Evolutionary conservation across 495 filamentous ascomycete species (phyloP), one percentile per base, ranked within the genome.

Genomic region (Neurospora sp.): DNA sequence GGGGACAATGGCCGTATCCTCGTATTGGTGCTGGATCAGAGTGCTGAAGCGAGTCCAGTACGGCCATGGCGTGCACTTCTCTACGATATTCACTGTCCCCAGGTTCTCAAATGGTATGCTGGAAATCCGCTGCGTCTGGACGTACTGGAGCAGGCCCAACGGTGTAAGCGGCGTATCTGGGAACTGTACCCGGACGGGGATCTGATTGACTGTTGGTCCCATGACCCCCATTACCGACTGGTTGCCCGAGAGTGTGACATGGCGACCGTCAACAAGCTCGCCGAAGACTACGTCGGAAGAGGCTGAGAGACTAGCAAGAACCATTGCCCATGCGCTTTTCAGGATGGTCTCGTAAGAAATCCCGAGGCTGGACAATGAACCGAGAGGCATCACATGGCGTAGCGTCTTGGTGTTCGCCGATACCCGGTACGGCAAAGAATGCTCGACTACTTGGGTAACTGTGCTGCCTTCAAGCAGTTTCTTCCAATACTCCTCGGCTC

Each of bases 31-130:
- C 62, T 83, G 82, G 4, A 86, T 80, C 12, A 85, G 73, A 0
- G 80, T 82, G 75, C 83, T 84, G 75, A 86, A 84, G 2, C 83
- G 83, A 6, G 83, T 83, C 84, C 84, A 86, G 35, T 85, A 83
- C 4, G 84, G 83, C 84, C 84, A 86, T 1, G 81, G 72, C 14
- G 84, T 86, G 72, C 83, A 85, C 42, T 83, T 84, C 72, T 84
- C 83, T 4, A 86, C 78, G 62, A 86, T 83, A 23, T 79, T 78
- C 12, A 82, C 76, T n/a, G 78, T 78, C 16, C 84, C 82, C 18
- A 85, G 76, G 59, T 81, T 84, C 75, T 85, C 84, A 72, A 81
- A 81, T 4, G 82, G 83, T 5, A 83, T 79, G 37, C 83, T 79
- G 2, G 81, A 73, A 4, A 82, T 77, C 40, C 81, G 80, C 69